A percentile compares a stretch with the other conserved stretches of the same genome.
Conservation (phyloP, 2,329 filamentous ascomycete species). For the Penicillium sp. region DNA sequence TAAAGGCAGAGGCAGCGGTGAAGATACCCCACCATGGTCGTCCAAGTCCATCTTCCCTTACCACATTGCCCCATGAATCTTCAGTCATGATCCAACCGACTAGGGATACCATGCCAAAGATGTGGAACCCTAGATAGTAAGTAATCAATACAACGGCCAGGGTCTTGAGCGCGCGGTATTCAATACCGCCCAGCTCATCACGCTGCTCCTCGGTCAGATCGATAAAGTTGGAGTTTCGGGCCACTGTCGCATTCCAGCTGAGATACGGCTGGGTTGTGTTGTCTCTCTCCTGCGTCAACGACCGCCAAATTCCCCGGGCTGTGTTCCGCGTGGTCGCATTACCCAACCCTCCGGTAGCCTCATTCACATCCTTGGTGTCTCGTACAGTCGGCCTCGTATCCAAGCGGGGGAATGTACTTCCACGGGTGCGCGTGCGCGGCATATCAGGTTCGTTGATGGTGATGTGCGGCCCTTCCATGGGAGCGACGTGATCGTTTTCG, state of each 20-base stretch:
- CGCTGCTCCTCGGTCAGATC: constrained; percentile 86
- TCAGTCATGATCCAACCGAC: constrained; percentile 75
- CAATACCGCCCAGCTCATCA: constrained; percentile 92
- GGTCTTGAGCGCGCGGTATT: constrained; percentile 88
- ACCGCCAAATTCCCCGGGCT: constrained; percentile 33
- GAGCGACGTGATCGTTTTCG: constrained; percentile 23
- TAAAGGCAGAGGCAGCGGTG: constrained; percentile 83
- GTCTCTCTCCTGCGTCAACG: constrained; percentile 37
- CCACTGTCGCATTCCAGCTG: constrained; percentile 89
- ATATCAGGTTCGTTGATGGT: constrained; percentile 50
- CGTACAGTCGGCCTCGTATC: constrained; percentile 36
- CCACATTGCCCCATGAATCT: constrained; percentile 60
- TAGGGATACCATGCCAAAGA: constrained; percentile 71
- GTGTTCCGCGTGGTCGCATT: constrained; percentile 31
- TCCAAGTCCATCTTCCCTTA: constrained; percentile 61
- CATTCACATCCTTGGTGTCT: constrained; percentile 31
- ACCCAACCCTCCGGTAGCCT: constrained; percentile 21
- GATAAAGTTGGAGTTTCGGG: constrained; percentile 88
- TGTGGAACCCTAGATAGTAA: constrained; percentile 82
- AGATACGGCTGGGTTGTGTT: constrained; percentile 75
- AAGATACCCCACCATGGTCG: constrained; percentile 90
- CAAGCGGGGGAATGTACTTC: constrained; percentile 39
- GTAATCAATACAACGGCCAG: constrained; percentile 71
- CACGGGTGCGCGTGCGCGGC: constrained; percentile 32
- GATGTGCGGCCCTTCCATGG: constrained; percentile 42